Conservation (phyloP, 495 filamentous ascomycete genomes). For the Gamarada debralockiae region DNA sequence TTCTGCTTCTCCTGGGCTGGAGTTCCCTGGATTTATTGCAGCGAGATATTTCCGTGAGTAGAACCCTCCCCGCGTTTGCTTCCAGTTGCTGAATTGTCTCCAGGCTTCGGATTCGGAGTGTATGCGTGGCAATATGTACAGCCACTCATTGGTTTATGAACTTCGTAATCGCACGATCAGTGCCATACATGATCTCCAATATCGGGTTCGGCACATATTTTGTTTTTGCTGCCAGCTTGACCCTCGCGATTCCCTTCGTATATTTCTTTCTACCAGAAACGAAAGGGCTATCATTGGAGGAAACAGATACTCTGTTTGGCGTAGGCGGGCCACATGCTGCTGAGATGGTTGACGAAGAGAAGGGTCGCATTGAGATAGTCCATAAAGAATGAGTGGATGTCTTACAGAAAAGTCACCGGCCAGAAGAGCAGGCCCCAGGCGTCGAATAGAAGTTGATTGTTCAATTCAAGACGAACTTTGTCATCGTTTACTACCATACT, state of each 20-base stretch:
- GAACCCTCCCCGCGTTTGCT: too few species aligned
- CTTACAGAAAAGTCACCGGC: too few species aligned
- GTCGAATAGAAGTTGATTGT: neutral
- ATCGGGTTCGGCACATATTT: conserved; percentile 14
- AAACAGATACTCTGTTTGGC: too few species aligned
- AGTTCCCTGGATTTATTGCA: neutral
- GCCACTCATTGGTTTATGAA: conserved; percentile 53
- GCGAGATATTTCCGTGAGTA: neutral
- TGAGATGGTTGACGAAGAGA: too few species aligned
- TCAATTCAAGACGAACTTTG: neutral
- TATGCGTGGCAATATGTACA: conserved; percentile 64
- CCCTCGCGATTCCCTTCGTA: conserved; percentile 4
- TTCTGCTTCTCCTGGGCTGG: conserved; percentile 20
- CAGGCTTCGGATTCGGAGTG: conserved; percentile 35
- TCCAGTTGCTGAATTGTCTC: too few species aligned
- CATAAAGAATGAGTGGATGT: too few species aligned
- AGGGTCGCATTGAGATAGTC: too few species aligned
- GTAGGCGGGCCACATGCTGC: too few species aligned
- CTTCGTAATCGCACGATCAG: conserved; percentile 8
- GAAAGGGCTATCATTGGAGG: conserved; percentile 16
- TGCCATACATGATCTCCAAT: conserved; percentile 9
- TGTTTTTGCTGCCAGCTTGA: conserved; percentile 12
- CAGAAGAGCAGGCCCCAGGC: too few species aligned
- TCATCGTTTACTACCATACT: neutral
- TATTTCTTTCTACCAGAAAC: conserved; percentile 19